Evolutionary conservation across 352 stramenopile genomes (phyloP).

Genomic region (Phytophthora multivora): DNA sequence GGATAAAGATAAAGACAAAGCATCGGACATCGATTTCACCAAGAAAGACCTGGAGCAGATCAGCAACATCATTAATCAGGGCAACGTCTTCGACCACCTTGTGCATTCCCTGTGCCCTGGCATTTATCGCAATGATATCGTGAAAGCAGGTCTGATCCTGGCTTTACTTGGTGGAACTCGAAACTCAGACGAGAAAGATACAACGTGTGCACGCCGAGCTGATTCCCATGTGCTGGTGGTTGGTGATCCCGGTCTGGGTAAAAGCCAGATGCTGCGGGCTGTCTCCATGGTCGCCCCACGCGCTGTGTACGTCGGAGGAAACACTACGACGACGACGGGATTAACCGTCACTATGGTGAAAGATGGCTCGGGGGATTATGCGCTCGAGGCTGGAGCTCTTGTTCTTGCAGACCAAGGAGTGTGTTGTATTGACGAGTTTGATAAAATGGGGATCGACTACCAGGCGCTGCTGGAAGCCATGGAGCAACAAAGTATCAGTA

Average conservation of each 20-base stretch:
- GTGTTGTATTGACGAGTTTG: slow-evolving; percentile 98
- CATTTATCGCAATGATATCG: slow-evolving; percentile 98
- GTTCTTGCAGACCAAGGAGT: slow-evolving; percentile 95
- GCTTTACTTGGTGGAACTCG: slow-evolving; percentile 94
- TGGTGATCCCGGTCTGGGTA: slow-evolving; percentile 95
- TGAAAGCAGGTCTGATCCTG: slow-evolving; percentile 97
- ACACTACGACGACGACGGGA: slow-evolving; percentile 95
- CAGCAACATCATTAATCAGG: slow-evolving; percentile 86
- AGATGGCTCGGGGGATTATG: slow-evolving; percentile 91
- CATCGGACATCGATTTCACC: slow-evolving; percentile 77
- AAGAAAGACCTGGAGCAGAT: slow-evolving; percentile 93
- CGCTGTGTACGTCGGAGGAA: slow-evolving; percentile 97
- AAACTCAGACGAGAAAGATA: slow-evolving; percentile 61
- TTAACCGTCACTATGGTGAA: slow-evolving; percentile 97
- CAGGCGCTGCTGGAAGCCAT: slow-evolving; percentile 97
- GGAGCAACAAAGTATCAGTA: slow-evolving; percentile 99
- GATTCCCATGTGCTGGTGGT: slow-evolving; percentile 97
- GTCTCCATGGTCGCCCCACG: slow-evolving; percentile 91
- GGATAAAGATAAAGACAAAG: slow-evolving; percentile 59
- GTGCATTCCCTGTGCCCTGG: slow-evolving; percentile 95
- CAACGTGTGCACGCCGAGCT: slow-evolving; percentile 75
- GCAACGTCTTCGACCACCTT: slow-evolving; percentile 93
- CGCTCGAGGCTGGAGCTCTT: slow-evolving; percentile 92
- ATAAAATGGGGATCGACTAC: slow-evolving; percentile 96
- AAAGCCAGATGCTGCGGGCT: slow-evolving; percentile 95